Evolutionary conservation across 805 yeast genomes (phyloP), one percentile per base, ranked within the genome.

Genomic region (Spathaspora girioi): DNA sequence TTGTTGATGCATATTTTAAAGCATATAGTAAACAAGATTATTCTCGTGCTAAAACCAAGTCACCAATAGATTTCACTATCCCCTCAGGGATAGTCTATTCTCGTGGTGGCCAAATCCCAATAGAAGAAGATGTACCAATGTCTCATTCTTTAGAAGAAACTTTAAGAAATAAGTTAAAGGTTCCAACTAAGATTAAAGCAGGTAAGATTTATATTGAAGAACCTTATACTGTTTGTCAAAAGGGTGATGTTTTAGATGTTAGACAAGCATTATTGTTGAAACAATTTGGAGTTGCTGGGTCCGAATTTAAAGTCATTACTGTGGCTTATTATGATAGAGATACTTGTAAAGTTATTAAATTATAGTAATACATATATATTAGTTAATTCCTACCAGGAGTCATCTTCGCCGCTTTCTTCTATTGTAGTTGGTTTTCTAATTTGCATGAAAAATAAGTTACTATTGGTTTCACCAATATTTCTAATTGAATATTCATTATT

Each of bases 121-220:
- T 67, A 20, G 97, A 91, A 65, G 98, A 94, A 57, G 99, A 94
- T 69, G 91, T 94, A 18, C 97, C 97, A 60, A 85, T 94, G 88
- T 86, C 96, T 11, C 99, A 94, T 67, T 90, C 98, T 5, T 79
- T 96, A 73, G 99, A 94, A 71, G 89, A 91, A 62, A 89, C 96
- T 41, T 70, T 94, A 64, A 87, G 99, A 77, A 88, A 84, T 69
- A 87, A 87, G 66, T 84, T 84, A 59, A 92, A 93, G 66, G 82
- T 94, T 60, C 98, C 99, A 59, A 92, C 98, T 4, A 86, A 83
- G 65, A 87, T 94, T 58, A 87, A 87, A 64, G 79, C 84, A 48
- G 99, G 99, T 68, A 93, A 93, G 68, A 86, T 94, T 58, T 77
- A 80, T 52, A 74, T 94, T 46, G 82, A 81, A 18, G 82, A 83